Evolutionary conservation across 2,329 filamentous ascomycete genomes (phyloP), one percentile per base, ranked within the genome.

Genomic region (Curvularia lunata): DNA sequence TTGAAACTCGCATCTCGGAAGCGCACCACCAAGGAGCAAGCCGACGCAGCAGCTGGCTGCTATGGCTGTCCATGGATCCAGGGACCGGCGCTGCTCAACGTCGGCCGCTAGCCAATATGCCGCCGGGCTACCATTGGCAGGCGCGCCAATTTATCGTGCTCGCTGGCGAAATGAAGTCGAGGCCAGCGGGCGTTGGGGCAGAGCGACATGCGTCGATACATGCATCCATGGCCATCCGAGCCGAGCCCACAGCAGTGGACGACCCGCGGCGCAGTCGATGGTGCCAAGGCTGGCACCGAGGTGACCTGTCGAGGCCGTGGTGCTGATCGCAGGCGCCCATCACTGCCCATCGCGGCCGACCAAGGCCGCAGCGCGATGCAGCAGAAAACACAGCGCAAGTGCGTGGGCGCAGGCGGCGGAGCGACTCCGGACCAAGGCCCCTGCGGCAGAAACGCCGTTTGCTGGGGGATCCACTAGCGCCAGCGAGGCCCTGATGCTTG

Each of bases 1-100:
- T 62, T 69, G 68, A 67, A 63, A 65, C 67, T 66, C 62, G 19
- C 40, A 62, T 68, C 65, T 70, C 66, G 66, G 65, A 63, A 64
- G 41, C 49, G 32, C 19, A 50, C 32, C 41, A 52, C 32, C 41
- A 48, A 16, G 46, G 52, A 13, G 10, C 4, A 37, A n/a, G 32
- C 32, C 32, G 32, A 37, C 13, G 13, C 32, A 58, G 42, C 43
- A 42, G n/a, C 27, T 19, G 28, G n/a, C n/a, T n/a, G n/a, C n/a
- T n/a, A 5, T 30, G 27, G 27, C 27, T 30, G 27, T 8, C 27
- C 7, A 30, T 30, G 27, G 7, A n/a, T 52, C 52, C 67, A 65
- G 61, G 63, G 54, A 65, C 61, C 45, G 58, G 55, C 42, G 54
- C 46, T 46, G 59, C 21, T 41, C 23, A 21, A 38, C 55, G 46